These are phyloP conservation scores for Ilex aquifolium DNA, from an alignment of 257 asterid genomes.

Conservation along the genomic window DNA sequence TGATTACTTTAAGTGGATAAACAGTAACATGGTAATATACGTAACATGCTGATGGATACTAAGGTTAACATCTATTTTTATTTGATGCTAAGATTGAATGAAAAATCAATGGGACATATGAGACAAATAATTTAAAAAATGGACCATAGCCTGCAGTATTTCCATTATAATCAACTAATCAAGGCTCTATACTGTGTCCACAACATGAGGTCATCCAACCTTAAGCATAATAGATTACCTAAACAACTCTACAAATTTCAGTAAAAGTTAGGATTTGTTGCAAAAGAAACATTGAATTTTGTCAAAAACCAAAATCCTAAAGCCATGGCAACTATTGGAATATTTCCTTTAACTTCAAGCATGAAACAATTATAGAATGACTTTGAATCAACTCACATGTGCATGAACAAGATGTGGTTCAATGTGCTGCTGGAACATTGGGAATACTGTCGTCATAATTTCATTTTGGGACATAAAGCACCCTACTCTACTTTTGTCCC, in stretches of 20 bases:
- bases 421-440: conserved; percentile 97
- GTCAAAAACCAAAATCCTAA: too few relatives aligned
- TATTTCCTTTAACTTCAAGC: background rate
- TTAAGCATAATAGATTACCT: too few relatives aligned
- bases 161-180: background rate
- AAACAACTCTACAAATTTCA: too few relatives aligned
- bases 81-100: too few relatives aligned
- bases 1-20: conserved; percentile 12
- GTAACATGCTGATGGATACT: background rate
- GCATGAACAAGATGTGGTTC: conserved; percentile 99
- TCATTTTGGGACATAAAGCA: conserved; percentile 89
- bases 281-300: too few relatives aligned
- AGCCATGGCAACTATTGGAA: background rate
- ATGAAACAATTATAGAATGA: background rate
- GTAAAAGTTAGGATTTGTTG: too few relatives aligned
- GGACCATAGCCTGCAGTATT: conserved; percentile 1
- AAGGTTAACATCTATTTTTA: background rate
- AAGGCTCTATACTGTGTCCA: background rate
- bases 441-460: conserved; percentile 92
- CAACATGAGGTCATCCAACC: too few relatives aligned
- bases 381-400: conserved; percentile 59
- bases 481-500: conserved; percentile 91
- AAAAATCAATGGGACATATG: too few relatives aligned
- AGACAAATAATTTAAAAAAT: background rate
- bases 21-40: background rate